Evolutionary conservation across 768 basidiomycete species (phyloP).

Genomic region (Xerocomellus amylosporus): DNA sequence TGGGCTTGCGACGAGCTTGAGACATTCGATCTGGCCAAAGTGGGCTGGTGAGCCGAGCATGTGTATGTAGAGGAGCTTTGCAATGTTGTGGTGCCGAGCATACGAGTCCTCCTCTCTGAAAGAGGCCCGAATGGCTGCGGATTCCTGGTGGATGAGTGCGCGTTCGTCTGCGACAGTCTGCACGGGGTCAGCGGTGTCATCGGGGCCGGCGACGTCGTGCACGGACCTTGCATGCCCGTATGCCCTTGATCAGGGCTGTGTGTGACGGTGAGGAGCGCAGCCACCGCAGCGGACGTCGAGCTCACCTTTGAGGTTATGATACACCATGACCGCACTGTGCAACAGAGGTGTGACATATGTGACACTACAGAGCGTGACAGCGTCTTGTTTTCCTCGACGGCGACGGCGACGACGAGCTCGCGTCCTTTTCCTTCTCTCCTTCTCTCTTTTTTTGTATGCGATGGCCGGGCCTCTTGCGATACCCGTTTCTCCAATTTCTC

Average conservation of each 20-base stretch:
- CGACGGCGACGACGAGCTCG: slow-evolving; percentile 22
- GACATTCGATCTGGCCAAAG: slow-evolving; percentile 97
- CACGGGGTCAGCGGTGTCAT: slow-evolving; percentile 20
- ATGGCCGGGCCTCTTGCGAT: slow-evolving; percentile 28
- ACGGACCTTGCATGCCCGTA: slow-evolving; percentile 90
- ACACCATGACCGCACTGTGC: slow-evolving; percentile 51
- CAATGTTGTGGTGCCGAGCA: slow-evolving; percentile 94
- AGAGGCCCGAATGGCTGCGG: slow-evolving; percentile 92
- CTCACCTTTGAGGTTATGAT: slow-evolving; percentile 84
- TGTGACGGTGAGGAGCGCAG: slow-evolving; percentile 20
- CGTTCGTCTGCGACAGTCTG: slow-evolving; percentile 99
- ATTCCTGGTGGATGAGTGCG: slow-evolving; percentile 94
- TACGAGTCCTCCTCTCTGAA: slow-evolving; percentile 97
- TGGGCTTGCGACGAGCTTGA: slow-evolving; percentile 92
- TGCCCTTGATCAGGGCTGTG: slow-evolving; percentile 94
- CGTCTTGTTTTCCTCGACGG: slow-evolving; percentile 16
- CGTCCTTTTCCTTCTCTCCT: neutral
- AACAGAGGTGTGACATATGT: slow-evolving; percentile 24
- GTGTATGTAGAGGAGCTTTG: slow-evolving; percentile 96
- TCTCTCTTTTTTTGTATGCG: neutral
- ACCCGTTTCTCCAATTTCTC: slow-evolving; percentile 64
- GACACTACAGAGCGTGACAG: slow-evolving; percentile 24
- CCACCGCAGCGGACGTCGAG: neutral
- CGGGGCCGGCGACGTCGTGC: slow-evolving; percentile 13
- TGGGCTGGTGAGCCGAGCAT: slow-evolving; percentile 99